Evolutionary conservation across 441 rosid species (phyloP).

Genomic region (Viola pubescens): DNA sequence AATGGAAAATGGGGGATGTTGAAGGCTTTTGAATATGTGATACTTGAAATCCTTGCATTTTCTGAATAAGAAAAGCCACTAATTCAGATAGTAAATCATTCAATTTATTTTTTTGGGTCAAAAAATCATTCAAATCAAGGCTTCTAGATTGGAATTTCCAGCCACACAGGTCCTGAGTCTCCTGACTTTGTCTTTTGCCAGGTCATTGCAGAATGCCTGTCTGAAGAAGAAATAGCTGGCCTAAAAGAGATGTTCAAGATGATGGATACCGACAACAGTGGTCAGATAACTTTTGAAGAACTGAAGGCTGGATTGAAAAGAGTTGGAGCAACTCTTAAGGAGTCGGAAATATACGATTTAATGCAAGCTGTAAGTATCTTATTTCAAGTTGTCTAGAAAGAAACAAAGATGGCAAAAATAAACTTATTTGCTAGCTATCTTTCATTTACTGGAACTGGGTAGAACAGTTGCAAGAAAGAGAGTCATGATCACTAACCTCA

Average conservation of each 20-base stretch:
- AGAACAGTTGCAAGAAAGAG: too few relatives aligned
- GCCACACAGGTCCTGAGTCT: background rate
- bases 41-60: background rate
- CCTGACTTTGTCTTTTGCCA: constrained; percentile 21
- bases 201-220: constrained; percentile 86
- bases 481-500: too few relatives aligned
- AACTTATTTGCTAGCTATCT: background rate
- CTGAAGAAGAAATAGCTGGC: constrained; percentile 97
- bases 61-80: background rate
- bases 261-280: constrained; percentile 86
- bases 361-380: constrained; percentile 81
- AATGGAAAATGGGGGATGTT: background rate
- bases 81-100: background rate
- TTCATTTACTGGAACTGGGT: background rate
- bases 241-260: constrained; percentile 92
- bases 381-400: background rate
- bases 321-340: constrained; percentile 90
- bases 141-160: background rate
- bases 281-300: constrained; percentile 90
- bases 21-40: constrained; percentile 4
- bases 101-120: too few relatives aligned
- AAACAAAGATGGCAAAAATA: too few relatives aligned
- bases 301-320: constrained; percentile 79
- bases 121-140: background rate
- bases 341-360: constrained; percentile 87